phyloP scores from a whole-genome alignment of 164 flowering plant genomes.

The Cinnamomum micranthum region DNA sequence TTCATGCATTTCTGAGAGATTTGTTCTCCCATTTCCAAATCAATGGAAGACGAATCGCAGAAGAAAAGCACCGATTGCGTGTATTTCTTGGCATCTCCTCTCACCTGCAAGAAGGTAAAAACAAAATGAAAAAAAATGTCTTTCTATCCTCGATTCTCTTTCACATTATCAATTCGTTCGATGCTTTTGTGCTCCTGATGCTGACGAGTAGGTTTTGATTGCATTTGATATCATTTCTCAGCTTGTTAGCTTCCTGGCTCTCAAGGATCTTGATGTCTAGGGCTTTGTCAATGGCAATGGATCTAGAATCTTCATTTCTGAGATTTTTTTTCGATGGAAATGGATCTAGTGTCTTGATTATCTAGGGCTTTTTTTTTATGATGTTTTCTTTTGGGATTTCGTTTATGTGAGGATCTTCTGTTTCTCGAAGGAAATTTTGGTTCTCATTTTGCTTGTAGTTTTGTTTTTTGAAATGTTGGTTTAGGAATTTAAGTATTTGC shows the following conservation, averaged over 20 bases:
- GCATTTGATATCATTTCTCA: background rate
- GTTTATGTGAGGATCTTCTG: background rate
- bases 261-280: slow-evolving; percentile 8
- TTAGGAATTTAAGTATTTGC: no score
- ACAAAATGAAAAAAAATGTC: background rate
- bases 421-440: background rate
- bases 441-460: background rate
- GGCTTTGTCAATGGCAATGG: slow-evolving; percentile 3
- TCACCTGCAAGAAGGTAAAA: slow-evolving; percentile 80
- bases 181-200: background rate
- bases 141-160: background rate
- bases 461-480: no score
- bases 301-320: background rate
- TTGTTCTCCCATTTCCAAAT: background rate
- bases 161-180: background rate
- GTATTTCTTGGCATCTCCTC: slow-evolving; percentile 86
- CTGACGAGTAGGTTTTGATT: background rate
- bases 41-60: slow-evolving; percentile 52
- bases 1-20: no score
- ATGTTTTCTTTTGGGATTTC: background rate
- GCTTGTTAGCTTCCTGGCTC: background rate
- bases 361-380: background rate
- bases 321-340: background rate
- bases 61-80: slow-evolving; percentile 78
- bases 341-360: background rate